Evolutionary conservation across 768 basidiomycete species (phyloP), one percentile per base, ranked within the genome.

Genomic region (Pulveroboletus sp.): DNA sequence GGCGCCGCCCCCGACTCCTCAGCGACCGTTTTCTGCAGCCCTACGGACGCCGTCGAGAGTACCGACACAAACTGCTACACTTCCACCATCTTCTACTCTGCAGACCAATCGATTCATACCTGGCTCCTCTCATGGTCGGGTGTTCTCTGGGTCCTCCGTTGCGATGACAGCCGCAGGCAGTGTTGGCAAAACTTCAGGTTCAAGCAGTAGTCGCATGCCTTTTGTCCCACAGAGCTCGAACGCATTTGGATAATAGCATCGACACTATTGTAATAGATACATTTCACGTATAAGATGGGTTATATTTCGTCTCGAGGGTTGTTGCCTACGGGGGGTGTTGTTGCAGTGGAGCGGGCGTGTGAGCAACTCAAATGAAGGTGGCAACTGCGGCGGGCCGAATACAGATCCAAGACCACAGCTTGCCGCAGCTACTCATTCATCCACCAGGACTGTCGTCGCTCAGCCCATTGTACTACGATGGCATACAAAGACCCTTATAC

Each of bases 401-500:
- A 27, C 6, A n/a, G n/a, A n/a, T n/a, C 14, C 18, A 21, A 13
- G 24, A 21, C 10, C 31, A 36, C 24, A 36, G 13, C 50, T 49
- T 35, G n/a, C 54, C 62, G 58, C 62, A 63, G 60, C 58, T 51
- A 30, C 33, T n/a, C 47, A 53, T 44, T 21, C 37, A 21, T n/a
- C 32, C 10, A 9, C 21, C 27, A 28, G 27, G 8, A 1, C 27
- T 28, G 27, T 28, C 6, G 27, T 9, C n/a, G 6, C 11, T 36
- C 47, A 14, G 37, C 37, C 32, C 18, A 6, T 30, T 17, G 21
- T 48, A 37, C 46, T 31, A 47, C 53, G 44, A 69, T 65, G 55
- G 79, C 82, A 74, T 81, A 82, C 65, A 72, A 68, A 51, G 80
- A 84, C 63, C 80, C 81, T 18, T 79, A 82, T 59, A 51, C 72